Percentiles rank a stretch among this genome's conserved stretches.
Conservation (phyloP, 305 asterid genomes). For the Fraxinus floribunda region DNA sequence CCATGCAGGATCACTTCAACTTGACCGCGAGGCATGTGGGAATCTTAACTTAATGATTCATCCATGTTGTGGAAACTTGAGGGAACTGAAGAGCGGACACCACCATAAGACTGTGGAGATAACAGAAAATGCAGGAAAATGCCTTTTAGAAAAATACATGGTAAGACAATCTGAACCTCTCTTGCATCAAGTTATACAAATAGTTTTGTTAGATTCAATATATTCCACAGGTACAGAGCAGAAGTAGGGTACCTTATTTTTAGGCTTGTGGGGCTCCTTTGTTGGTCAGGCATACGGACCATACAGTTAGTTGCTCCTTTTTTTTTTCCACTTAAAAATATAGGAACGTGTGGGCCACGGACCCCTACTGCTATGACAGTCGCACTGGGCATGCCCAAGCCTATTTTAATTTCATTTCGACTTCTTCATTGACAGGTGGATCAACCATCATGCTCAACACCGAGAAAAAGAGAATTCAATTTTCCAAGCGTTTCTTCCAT, state of each 20-base stretch:
- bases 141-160: constrained; percentile 67
- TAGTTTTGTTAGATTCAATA: not conserved
- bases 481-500: constrained; percentile 63
- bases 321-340: not conserved
- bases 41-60: constrained; percentile 43
- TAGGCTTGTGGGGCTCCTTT: not conserved
- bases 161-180: constrained; percentile 31
- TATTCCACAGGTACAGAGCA: not conserved
- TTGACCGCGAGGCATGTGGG: constrained; percentile 57
- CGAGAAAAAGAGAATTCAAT: constrained; percentile 42
- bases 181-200: not conserved
- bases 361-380: not conserved
- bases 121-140: constrained; percentile 60
- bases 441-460: constrained; percentile 51
- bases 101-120: constrained; percentile 57
- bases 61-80: constrained; percentile 51
- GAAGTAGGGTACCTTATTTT: not conserved
- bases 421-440: constrained; percentile 48
- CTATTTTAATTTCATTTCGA: not conserved
- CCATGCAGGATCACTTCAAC: constrained; percentile 51
- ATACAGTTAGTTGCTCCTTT: not conserved
- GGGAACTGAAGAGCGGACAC: constrained; percentile 53
- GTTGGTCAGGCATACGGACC: not conserved
- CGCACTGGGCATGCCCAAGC: not conserved
- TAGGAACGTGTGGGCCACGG: not conserved